Conservation (phyloP, 2,329 filamentous ascomycete species). For the Cylindrodendrum hubeiense region DNA sequence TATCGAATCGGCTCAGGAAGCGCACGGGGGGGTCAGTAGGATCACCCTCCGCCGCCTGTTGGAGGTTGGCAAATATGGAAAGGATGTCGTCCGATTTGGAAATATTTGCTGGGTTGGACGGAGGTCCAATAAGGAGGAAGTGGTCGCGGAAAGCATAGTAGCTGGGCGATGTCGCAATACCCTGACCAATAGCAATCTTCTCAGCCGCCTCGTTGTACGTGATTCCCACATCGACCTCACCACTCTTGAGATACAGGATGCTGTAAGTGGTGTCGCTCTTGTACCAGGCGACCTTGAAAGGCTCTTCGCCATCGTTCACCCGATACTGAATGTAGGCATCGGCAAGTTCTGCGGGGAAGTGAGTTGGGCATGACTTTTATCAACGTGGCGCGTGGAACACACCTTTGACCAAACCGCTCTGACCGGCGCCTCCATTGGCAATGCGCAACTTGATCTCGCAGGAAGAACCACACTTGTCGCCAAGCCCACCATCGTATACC, state of each 20-base stretch:
- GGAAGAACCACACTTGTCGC: slow-evolving; percentile 2
- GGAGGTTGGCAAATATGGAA: slow-evolving; percentile 51
- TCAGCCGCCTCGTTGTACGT: slow-evolving; percentile 59
- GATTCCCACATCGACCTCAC: slow-evolving; percentile 57
- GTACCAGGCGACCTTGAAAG: slow-evolving; percentile 59
- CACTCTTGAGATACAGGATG: slow-evolving; percentile 56
- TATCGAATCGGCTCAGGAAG: slow-evolving; percentile 60
- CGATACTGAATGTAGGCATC: slow-evolving; percentile 43
- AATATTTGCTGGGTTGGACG: slow-evolving; percentile 48
- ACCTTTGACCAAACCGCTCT: slow-evolving; percentile 53
- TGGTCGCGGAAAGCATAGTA: slow-evolving; percentile 61
- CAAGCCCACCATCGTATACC: slow-evolving; percentile 38
- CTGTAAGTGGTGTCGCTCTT: slow-evolving; percentile 59
- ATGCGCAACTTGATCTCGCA: slow-evolving; percentile 43
- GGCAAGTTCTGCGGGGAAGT: slow-evolving; percentile 36
- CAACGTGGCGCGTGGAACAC: background rate
- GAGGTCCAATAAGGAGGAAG: slow-evolving; percentile 57
- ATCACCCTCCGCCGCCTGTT: slow-evolving; percentile 49
- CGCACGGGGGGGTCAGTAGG: slow-evolving; percentile 50
- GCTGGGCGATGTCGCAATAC: slow-evolving; percentile 47
- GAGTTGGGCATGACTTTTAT: background rate
- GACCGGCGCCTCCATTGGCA: slow-evolving; percentile 53
- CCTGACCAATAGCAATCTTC: slow-evolving; percentile 55
- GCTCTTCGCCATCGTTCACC: slow-evolving; percentile 31
- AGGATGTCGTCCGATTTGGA: slow-evolving; percentile 45